Base-by-base conservation (phyloP, 2,329 filamentous ascomycete genomes). In the Fusarium nurragi region DNA sequence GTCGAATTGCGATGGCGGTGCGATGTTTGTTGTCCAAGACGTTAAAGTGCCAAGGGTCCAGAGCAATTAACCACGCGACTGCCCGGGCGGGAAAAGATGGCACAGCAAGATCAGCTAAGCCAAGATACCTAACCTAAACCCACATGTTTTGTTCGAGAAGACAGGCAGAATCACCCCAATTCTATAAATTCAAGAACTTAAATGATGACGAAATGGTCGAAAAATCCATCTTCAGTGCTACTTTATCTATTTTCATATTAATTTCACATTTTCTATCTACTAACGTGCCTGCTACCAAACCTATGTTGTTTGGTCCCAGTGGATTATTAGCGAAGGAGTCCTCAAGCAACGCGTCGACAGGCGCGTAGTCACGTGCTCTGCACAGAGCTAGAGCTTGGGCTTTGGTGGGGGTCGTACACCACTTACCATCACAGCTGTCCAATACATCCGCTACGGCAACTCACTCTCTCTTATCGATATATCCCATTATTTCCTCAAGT, bases 31-130 rank as follows among this genome's bases (percentile, higher is more conserved):
- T 52, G 60, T 63, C 38, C 34, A 36, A 25, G 57, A 48, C 18
- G 54, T 45, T 48, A 18, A 39, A 53, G 41, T 62, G 65, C 53
- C 61, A 40, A 65, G 49, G 60, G 19, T n/a, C 21, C 47, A 47
- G 41, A 37, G 28, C 16, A 52, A 23, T 41, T 28, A 52, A 48
- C 41, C 49, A 52, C 12, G 21, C 13, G 22, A n/a, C 26, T 26
- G 13, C 13, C 12, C 26, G 14, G 26, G 26, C 32, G 32, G 32
- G n/a, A 34, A n/a, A 34, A 34, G n/a, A n/a, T n/a, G 16, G 10
- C 32, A 16, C 32, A 11, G 32, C 47, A 44, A 28, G 37, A 16
- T 7, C 26, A 26, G 16, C 37, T 39, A 19, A 19, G 19, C 16
- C 25, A 22, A 22, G 22, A 19, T 18, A 28, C 44, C 47, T 50